phyloP scores from a whole-genome alignment of 2,329 filamentous ascomycete species.

The Hypoxylon sp. region DNA sequence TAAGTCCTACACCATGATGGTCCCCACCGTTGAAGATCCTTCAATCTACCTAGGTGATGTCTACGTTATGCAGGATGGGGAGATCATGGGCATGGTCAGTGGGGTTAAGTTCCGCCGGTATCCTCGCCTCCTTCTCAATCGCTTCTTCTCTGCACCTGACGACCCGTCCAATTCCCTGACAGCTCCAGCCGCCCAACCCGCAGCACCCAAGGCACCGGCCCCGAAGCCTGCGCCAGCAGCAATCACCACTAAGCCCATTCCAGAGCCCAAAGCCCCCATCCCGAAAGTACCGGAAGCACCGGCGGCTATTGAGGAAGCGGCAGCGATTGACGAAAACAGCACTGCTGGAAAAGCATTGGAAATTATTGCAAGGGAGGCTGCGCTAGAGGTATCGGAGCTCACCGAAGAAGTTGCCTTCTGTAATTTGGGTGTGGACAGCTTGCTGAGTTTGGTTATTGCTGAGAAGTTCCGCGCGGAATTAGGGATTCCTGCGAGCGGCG shows the following conservation, averaged over 20 bases:
- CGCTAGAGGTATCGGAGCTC: conserved; percentile 60
- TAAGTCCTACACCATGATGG: conserved; percentile 51
- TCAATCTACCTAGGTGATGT: conserved; percentile 48
- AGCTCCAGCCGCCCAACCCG: too few relatives aligned
- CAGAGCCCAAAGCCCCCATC: background rate
- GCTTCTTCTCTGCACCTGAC: conserved; percentile 50
- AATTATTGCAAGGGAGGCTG: conserved; percentile 64
- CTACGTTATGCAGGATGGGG: conserved; percentile 47
- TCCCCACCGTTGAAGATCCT: conserved; percentile 43
- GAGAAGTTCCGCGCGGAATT: conserved; percentile 47
- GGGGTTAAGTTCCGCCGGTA: conserved; percentile 50
- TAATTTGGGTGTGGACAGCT: conserved; percentile 50
- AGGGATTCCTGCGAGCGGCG: conserved; percentile 39
- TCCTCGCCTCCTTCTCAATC: conserved; percentile 49
- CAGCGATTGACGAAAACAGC: too few relatives aligned
- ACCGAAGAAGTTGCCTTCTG: conserved; percentile 47
- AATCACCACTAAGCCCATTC: background rate
- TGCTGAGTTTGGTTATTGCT: conserved; percentile 49
- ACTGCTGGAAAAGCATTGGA: conserved; percentile 40
- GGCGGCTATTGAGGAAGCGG: conserved; percentile 45
- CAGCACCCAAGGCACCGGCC: conserved; percentile 1
- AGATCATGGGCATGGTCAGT: conserved; percentile 46
- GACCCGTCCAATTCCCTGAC: background rate
- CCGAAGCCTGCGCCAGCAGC: background rate
- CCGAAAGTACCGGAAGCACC: background rate